These are phyloP conservation scores for Botrytis elliptica DNA, from an alignment of 2,329 filamentous ascomycete genomes.

Conservation along the genomic window DNA sequence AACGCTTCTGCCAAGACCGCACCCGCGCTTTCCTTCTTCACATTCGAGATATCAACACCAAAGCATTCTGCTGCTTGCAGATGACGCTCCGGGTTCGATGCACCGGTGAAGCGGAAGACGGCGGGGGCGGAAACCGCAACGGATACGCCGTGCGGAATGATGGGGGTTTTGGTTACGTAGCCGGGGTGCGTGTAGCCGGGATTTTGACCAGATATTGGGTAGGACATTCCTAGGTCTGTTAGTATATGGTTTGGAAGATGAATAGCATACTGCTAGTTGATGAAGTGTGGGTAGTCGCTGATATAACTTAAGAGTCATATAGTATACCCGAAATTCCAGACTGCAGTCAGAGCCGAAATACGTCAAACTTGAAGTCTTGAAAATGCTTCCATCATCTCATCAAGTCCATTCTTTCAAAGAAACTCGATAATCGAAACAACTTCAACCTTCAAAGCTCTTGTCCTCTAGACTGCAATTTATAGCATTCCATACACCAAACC, in stretches of 20 bases:
- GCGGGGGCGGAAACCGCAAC: constrained; percentile 92
- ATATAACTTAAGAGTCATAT: too few species aligned
- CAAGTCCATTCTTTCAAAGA: not conserved
- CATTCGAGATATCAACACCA: constrained; percentile 82
- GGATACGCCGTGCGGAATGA: constrained; percentile 95
- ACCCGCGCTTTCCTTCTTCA: constrained; percentile 86
- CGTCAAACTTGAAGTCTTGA: not conserved
- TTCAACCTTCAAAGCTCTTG: not conserved
- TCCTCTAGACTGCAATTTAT: not conserved
- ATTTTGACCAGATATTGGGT: constrained; percentile 95
- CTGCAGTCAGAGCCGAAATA: not conserved
- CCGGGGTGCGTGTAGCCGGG: constrained; percentile 84
- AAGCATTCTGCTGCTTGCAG: constrained; percentile 86
- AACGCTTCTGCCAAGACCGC: constrained; percentile 84
- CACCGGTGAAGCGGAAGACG: constrained; percentile 88
- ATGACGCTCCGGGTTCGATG: constrained; percentile 91
- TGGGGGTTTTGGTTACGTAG: constrained; percentile 72
- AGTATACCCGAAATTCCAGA: not conserved
- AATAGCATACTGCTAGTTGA: not conserved
- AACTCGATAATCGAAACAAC: not conserved
- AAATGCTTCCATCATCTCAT: not conserved
- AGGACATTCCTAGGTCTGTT: constrained; percentile 72
- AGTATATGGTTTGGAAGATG: constrained; percentile 2
- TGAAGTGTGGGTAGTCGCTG: too few species aligned
- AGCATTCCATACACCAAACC: not conserved